Base-by-base conservation (phyloP, 192 early-diverging fungal genomes). In the Oehlia diaphana region DNA sequence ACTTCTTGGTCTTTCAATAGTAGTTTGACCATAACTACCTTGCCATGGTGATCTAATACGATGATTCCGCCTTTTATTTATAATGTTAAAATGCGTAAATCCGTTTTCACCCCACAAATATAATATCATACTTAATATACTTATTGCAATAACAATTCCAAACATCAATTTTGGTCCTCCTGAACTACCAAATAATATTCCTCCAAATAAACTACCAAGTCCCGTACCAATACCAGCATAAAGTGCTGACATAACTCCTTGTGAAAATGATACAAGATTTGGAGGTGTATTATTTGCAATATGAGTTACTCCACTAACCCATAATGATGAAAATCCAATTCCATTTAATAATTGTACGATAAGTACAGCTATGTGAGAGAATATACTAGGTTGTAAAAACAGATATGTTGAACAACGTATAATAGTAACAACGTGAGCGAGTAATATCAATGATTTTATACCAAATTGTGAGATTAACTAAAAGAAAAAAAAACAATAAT, bases 371-470 rank as follows among this genome's bases (percentile, higher is more conserved):
- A 73, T 62, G 75, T 37, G 84, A 82, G 31, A 81, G 79, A 47
- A 49, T 78, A 13, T 73, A 72, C 21, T 81, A 71, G 70, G 62
- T 84, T 28, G 84, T 80, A 68, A 85, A 53, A 53, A 85, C 26
- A 82, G 82, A 72, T 87, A 87, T 19, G 74, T 76, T 71, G 82
- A 82, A 21, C 83, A 80, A 50, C 86, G 82, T 2, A 87, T n/a
- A 61, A 87, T 87, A 9, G 86, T 87, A 5, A 85, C 35, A 5
- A 87, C 74, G 47, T 87, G 86, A n/a, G 84, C 86, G 5, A 87
- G 77, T 23, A 85, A 81, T n/a, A 87, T 80, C 13, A 87, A 75
- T 28, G 72, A 79, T 19, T 74, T 76, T 67, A 87, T 85, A n/a
- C 86, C 86, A 71, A 87, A 80, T 14, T 68, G 37, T 14, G 83